These are phyloP conservation scores for Colletotrichum salicis DNA, from an alignment of 2,329 filamentous ascomycete species.

Conservation along the genomic window DNA sequence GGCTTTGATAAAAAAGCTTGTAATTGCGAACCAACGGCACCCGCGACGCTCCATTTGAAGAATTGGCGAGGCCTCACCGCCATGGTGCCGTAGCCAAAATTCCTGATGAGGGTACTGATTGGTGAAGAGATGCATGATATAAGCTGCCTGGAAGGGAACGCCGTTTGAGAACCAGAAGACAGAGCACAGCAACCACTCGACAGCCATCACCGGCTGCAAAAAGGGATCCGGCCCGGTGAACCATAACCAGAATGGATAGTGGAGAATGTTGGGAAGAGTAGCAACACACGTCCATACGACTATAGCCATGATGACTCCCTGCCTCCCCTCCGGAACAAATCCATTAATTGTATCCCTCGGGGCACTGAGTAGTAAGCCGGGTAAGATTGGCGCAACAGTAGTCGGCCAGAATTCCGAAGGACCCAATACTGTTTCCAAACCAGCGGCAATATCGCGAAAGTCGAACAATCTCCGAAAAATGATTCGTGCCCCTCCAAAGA, in stretches of 20 bases:
- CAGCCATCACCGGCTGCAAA: not conserved
- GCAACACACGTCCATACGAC: not conserved
- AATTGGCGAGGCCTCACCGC: not conserved
- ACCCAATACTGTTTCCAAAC: not conserved
- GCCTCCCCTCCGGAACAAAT: not conserved
- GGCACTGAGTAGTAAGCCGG: not conserved
- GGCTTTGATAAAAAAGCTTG: not conserved
- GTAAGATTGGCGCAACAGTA: not conserved
- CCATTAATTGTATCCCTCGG: not conserved
- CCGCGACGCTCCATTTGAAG: not conserved
- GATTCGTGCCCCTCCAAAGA: not conserved
- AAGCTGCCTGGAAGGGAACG: not conserved
- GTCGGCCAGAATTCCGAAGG: not conserved
- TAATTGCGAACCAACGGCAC: not conserved
- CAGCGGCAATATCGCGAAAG: not conserved
- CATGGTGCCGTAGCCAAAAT: not conserved
- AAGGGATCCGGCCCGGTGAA: not conserved
- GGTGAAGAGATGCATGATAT: not conserved
- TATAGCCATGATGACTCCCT: not conserved
- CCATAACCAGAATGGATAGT: not conserved
- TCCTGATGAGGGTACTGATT: slow-evolving; percentile 2
- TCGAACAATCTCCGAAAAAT: not conserved
- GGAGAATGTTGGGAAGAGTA: not conserved
- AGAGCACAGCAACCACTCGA: not conserved
- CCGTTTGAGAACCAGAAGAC: not conserved